Percentiles rank a stretch among this genome's conserved stretches.
Conservation (phyloP, 179 eudicot genomes). For the Patellifolia procumbens region DNA sequence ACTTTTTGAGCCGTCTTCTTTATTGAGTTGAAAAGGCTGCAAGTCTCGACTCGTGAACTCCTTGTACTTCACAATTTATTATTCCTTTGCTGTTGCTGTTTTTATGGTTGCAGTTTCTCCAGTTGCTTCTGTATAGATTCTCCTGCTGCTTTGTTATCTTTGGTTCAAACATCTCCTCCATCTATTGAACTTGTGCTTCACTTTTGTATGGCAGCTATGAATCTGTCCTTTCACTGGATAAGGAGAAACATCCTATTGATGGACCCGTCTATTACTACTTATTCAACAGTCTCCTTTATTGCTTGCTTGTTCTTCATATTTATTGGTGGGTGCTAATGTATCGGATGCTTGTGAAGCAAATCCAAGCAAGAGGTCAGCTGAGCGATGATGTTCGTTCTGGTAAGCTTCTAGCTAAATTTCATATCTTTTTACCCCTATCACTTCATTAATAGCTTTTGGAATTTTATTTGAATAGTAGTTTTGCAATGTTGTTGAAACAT, state of each 20-base stretch:
- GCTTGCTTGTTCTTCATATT: constrained; percentile 85
- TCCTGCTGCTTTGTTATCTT: not conserved
- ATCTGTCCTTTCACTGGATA: constrained; percentile 63
- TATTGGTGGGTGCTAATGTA: constrained; percentile 96
- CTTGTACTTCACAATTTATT: too few relatives aligned
- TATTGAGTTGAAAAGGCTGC: too few relatives aligned
- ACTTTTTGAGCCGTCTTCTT: too few relatives aligned
- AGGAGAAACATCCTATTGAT: constrained; percentile 66
- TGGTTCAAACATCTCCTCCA: not conserved
- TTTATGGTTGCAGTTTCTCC: not conserved
- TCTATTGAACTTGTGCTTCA: not conserved
- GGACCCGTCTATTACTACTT: constrained; percentile 88
- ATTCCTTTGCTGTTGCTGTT: too few relatives aligned
- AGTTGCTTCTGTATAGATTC: constrained; percentile 1
- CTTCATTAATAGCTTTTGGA: too few relatives aligned
- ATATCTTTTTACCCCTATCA: not conserved
- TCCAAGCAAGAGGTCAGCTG: constrained; percentile 82
- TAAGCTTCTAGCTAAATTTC: constrained; percentile 36
- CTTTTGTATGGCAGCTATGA: constrained; percentile 62
- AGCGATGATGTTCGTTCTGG: constrained; percentile 99
- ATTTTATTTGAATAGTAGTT: not conserved
- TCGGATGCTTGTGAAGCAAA: constrained; percentile 96
- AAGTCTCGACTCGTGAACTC: too few relatives aligned
- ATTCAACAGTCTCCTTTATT: constrained; percentile 76
- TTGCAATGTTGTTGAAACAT: not conserved